Evolutionary conservation across 805 yeast genomes (phyloP).

Genomic region (Candida xyloterini): DNA sequence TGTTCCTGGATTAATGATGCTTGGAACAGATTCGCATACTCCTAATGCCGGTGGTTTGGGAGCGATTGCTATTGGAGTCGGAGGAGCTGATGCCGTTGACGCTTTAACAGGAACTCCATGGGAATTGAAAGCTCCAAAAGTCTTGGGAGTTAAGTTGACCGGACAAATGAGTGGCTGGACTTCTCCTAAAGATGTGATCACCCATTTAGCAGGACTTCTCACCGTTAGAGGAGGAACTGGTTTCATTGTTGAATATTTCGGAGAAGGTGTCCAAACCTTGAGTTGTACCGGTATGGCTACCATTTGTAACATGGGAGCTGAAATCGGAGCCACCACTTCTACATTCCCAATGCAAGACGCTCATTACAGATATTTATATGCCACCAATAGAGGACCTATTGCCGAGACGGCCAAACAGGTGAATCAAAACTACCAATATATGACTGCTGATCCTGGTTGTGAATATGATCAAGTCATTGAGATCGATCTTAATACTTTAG

Average conservation of each 20-base stretch:
- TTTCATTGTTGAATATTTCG: constrained; percentile 91
- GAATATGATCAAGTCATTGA: constrained; percentile 93
- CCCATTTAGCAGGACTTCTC: constrained; percentile 84
- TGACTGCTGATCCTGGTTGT: constrained; percentile 88
- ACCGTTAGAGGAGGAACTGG: constrained; percentile 99
- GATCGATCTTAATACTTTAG: constrained; percentile 82
- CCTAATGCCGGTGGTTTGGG: constrained; percentile 99
- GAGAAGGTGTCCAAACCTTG: constrained; percentile 84
- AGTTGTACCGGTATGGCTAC: constrained; percentile 99
- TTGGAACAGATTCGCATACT: constrained; percentile 97
- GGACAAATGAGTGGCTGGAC: constrained; percentile 92
- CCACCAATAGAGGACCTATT: constrained; percentile 82
- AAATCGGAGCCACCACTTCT: constrained; percentile 97
- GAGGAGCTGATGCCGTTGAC: constrained; percentile 99
- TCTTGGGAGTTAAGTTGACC: constrained; percentile 89
- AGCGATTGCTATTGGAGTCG: constrained; percentile 97
- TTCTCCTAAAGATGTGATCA: constrained; percentile 95
- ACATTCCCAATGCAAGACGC: constrained; percentile 95
- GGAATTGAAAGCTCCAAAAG: constrained; percentile 97
- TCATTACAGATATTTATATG: constrained; percentile 80
- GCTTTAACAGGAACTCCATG: constrained; percentile 96
- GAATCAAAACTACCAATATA: constrained; percentile 55
- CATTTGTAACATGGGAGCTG: constrained; percentile 99
- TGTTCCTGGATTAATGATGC: constrained; percentile 94
- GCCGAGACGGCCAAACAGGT: constrained; percentile 76